Evolutionary conservation across 2,329 filamentous ascomycete genomes (phyloP).

Genomic region (Fonsecaea pedrosoi): DNA sequence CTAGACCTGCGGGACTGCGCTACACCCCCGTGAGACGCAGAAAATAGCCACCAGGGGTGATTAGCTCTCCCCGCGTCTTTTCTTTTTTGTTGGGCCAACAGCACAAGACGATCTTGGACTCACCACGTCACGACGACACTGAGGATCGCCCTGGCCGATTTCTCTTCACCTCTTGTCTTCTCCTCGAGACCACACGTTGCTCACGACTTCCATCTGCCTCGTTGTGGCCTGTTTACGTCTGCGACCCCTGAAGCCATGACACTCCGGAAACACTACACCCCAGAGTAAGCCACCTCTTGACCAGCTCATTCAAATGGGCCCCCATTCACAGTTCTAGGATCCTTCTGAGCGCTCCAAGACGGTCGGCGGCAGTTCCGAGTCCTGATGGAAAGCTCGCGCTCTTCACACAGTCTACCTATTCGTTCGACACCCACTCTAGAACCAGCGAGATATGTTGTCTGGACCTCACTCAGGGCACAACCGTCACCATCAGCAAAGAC

Average conservation of each 20-base stretch:
- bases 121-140: not conserved
- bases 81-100: slow-evolving; percentile 9
- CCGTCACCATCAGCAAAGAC: slow-evolving; percentile 53
- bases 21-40: slow-evolving; percentile 7
- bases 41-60: slow-evolving; percentile 12
- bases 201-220: not conserved
- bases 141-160: not conserved
- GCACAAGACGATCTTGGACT: not conserved
- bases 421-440: slow-evolving; percentile 57
- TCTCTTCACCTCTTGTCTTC: not conserved
- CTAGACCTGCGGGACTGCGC: slow-evolving; percentile 5
- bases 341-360: slow-evolving; percentile 55
- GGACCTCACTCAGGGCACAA: slow-evolving; percentile 51
- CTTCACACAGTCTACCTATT: slow-evolving; percentile 58
- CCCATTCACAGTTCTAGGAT: slow-evolving; percentile 44
- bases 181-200: not conserved
- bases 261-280: slow-evolving; percentile 33
- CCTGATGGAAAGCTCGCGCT: slow-evolving; percentile 55
- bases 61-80: slow-evolving; percentile 33
- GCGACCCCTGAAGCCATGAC: slow-evolving; percentile 25
- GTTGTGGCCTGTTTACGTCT: not conserved
- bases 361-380: slow-evolving; percentile 54
- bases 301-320: slow-evolving; percentile 4
- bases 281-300: slow-evolving; percentile 30
- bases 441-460: slow-evolving; percentile 55